Evolutionary conservation across 2,329 filamentous ascomycete genomes (phyloP), one percentile per base, ranked within the genome.

Genomic region (Calonectria fujianensis): DNA sequence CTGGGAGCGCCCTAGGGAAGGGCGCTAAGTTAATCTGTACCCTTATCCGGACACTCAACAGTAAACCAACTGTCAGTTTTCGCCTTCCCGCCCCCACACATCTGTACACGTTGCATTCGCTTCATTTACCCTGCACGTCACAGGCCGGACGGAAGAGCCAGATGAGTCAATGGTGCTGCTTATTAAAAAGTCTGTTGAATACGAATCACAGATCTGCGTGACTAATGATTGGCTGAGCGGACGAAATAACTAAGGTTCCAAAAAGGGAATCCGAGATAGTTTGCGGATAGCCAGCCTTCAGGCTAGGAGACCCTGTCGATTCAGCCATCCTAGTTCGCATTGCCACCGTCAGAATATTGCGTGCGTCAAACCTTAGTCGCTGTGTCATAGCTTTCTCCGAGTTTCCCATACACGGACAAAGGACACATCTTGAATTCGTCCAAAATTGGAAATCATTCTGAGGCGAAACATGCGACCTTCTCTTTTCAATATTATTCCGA

Each of bases 21-120:
- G 35, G 57, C 57, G 37, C 57, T 63, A 63, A 63, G 57, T 63
- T 63, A 63, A 63, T 63, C 57, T 63, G 57, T 37, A 63, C 57
- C 37, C 24, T 63, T 48, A 48, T 48, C 45, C 45, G 45, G 24
- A 37, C 32, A 61, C 27, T 63, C 2, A 63, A 63, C 57, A 41
- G 57, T 41, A 63, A 61, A 61, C 57, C 37, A 63, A 63, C 57
- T 41, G 57, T 39, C 57, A 63, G 39, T 27, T 63, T 63, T 63
- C 37, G 57, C 57, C 35, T 63, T 39, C 37, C 24, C 35, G 35
- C 57, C 57, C 57, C 57, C 57, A 63, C 57, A 29, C 57, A 29
- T 63, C n/a, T 29, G 57, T 39, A 41, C 57, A 63, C 57, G 57
- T 63, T 63, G 39, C 57, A 63, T 32, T 57, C 52, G 52, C 52